Evolutionary conservation across 2,329 filamentous ascomycete species (phyloP), one percentile per base, ranked within the genome.

Genomic region (Xylariaceae sp.): DNA sequence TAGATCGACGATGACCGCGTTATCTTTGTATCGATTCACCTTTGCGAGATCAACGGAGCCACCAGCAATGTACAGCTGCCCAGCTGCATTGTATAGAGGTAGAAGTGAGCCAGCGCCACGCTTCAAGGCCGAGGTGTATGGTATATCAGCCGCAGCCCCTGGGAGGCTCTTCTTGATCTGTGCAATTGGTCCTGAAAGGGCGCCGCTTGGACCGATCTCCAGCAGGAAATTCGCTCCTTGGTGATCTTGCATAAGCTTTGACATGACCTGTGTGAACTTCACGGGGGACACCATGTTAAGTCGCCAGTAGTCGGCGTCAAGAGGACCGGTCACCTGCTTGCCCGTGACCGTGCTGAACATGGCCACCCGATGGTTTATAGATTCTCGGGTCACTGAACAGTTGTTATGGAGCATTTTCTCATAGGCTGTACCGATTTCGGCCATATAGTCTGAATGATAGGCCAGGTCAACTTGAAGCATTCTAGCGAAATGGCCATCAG

Each of bases 391-490:
- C n/a, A n/a, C n/a, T n/a, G n/a, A n/a, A n/a, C n/a, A n/a, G n/a
- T n/a, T n/a, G n/a, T n/a, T n/a, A 3, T 35, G n/a, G 5, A 51
- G 32, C 3, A 65, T 30, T 6, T 51, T 10, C 13, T 36, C 23
- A 36, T 69, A 69, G 10, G 27, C 41, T 1, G 50, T 46, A 2
- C 42, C 58, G 11, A 62, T 49, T 1, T 26, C 41, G 1, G 10
- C 15, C 65, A 72, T 72, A 15, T 64, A 58, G 5, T 57, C 47
- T 0, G 70, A 71, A 53, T 72, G 70, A 42, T 72, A 73, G 6
- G 70, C 70, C 9, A 61, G 44, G 15, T 68, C 61, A 16, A 69
- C 67, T 10, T 59, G 65, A 7, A 73, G 57, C 13, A 62, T 41
- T 5, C 68, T 39, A 1, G 67, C 66, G 55, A 71, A 71, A 24